A percentile compares a stretch with the other conserved stretches of the same genome.
These are phyloP conservation scores for Plasmodium chabaudi DNA, from an alignment of 169 alveolate genomes.

Conservation along the genomic window DNA sequence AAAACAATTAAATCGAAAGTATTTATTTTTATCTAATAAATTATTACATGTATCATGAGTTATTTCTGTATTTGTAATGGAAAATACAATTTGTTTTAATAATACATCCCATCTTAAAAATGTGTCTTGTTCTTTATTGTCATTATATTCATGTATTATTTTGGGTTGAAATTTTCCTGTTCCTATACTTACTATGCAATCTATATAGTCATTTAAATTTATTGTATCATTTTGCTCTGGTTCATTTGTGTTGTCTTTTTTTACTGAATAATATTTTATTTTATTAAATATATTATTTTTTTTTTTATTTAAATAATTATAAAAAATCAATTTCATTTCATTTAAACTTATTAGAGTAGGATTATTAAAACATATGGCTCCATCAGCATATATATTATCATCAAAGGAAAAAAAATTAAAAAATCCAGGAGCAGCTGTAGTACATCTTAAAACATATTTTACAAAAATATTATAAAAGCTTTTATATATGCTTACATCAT, in stretches of 20 bases:
- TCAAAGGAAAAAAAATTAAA: slow-evolving; percentile 85
- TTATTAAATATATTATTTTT: slow-evolving; percentile 16
- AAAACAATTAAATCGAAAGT: slow-evolving; percentile 83
- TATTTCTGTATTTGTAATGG: slow-evolving; percentile 84
- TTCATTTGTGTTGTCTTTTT: background rate
- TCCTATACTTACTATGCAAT: slow-evolving; percentile 88
- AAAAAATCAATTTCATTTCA: slow-evolving; percentile 86
- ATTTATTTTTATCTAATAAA: slow-evolving; percentile 74
- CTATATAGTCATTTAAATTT: slow-evolving; percentile 77
- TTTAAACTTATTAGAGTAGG: slow-evolving; percentile 88
- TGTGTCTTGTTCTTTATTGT: slow-evolving; percentile 55
- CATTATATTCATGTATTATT: slow-evolving; percentile 40
- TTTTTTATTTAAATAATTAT: slow-evolving; percentile 65
- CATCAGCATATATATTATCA: slow-evolving; percentile 86
- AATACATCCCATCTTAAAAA: slow-evolving; percentile 83
- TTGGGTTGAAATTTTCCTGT: slow-evolving; percentile 82
- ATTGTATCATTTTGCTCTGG: slow-evolving; percentile 31
- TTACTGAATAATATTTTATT: slow-evolving; percentile 17
- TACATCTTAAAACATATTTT: slow-evolving; percentile 87
- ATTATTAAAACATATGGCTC: slow-evolving; percentile 90
- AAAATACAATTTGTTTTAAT: slow-evolving; percentile 78
- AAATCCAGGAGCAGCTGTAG: slow-evolving; percentile 92
- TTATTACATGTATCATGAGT: slow-evolving; percentile 79
- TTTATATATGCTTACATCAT: slow-evolving; percentile 51
- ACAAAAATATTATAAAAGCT: slow-evolving; percentile 80